These are phyloP conservation scores for Acacia concinna DNA, from an alignment of 331 rosid genomes.

Conservation along the genomic window DNA sequence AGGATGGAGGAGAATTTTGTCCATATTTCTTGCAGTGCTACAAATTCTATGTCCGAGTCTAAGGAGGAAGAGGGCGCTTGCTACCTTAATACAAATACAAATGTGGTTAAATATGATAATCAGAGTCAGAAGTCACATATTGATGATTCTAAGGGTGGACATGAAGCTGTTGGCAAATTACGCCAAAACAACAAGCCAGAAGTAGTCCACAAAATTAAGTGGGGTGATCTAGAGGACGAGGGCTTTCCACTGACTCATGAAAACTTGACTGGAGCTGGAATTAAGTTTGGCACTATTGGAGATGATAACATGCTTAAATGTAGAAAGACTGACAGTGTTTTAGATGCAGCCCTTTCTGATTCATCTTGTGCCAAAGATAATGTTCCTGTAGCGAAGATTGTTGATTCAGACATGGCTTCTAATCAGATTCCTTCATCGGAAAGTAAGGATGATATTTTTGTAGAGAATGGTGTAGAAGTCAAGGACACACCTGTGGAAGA, in stretches of 20 bases:
- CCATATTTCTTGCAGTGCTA: slow-evolving; percentile 37
- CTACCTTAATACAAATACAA: slow-evolving; percentile 35
- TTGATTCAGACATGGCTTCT: slow-evolving; percentile 40
- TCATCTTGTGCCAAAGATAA: slow-evolving; percentile 43
- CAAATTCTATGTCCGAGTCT: slow-evolving; percentile 41
- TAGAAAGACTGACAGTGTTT: slow-evolving; percentile 48
- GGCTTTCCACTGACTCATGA: slow-evolving; percentile 49
- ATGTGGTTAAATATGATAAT: slow-evolving; percentile 37
- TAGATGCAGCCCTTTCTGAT: slow-evolving; percentile 34
- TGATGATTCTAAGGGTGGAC: slow-evolving; percentile 42
- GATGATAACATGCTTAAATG: slow-evolving; percentile 60
- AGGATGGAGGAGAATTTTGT: slow-evolving; percentile 46
- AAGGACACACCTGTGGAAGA: slow-evolving; percentile 39
- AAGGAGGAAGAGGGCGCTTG: slow-evolving; percentile 37
- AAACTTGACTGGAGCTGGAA: slow-evolving; percentile 60
- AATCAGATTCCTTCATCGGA: slow-evolving; percentile 36
- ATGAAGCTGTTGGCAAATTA: slow-evolving; percentile 41
- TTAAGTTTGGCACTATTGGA: slow-evolving; percentile 86
- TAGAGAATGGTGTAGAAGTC: slow-evolving; percentile 40
- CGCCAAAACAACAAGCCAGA: slow-evolving; percentile 45
- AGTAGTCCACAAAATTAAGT: slow-evolving; percentile 50
- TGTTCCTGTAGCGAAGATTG: slow-evolving; percentile 25
- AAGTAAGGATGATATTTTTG: slow-evolving; percentile 37
- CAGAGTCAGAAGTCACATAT: slow-evolving; percentile 43
- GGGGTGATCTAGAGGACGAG: slow-evolving; percentile 69